Base-by-base conservation (phyloP, 495 filamentous ascomycete genomes). In the Aspergillus carlsbadensis region DNA sequence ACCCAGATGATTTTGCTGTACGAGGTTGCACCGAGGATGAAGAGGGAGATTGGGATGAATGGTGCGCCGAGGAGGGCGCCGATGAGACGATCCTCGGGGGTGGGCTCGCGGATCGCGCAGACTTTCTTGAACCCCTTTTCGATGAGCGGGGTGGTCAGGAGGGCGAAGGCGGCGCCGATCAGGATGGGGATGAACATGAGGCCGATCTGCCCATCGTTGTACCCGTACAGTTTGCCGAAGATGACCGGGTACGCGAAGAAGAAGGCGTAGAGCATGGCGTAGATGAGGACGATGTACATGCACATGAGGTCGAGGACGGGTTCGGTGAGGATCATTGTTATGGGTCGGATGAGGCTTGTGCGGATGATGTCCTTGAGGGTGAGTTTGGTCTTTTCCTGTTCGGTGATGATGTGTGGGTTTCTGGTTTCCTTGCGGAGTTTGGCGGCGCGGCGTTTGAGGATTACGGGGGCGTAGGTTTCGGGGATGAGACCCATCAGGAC, bases 231-330 rank as follows among this genome's bases (percentile, higher is more conserved):
- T 20, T 69, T 57, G 2, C 73, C 65, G 63, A 83, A 91, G 29
- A 90, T 80, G 17, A 68, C 60, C 1, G 85, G 81, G 68, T 89
- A 84, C n/a, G 87, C 87, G 20, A 85, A 86, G 74, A 90, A 88
- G 50, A 91, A 80, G 14, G 91, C 77, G 67, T 92, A 92, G 0
- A 90, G 71, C 44, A 87, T 82, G 1, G 86, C 79, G 65, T 89
- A 90, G 18, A 82, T 76, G 40, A 89, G 77, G 11, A 86, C 80
- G 61, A 89, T 80, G 68, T 91, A 91, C 24, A 88, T 60, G 34
- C 80, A 83, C 51, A 86, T 79, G 5, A 84, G 65, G 46, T 83
- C 73, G 26, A 82, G 77, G 40, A 88, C 83, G 6, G 84, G 80
- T 15, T 73, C 52, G 68, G 84, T 54, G 71, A 70, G 54, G 35